phyloP scores from a whole-genome alignment of 169 alveolate genomes.

The Babesia gibsoni region DNA sequence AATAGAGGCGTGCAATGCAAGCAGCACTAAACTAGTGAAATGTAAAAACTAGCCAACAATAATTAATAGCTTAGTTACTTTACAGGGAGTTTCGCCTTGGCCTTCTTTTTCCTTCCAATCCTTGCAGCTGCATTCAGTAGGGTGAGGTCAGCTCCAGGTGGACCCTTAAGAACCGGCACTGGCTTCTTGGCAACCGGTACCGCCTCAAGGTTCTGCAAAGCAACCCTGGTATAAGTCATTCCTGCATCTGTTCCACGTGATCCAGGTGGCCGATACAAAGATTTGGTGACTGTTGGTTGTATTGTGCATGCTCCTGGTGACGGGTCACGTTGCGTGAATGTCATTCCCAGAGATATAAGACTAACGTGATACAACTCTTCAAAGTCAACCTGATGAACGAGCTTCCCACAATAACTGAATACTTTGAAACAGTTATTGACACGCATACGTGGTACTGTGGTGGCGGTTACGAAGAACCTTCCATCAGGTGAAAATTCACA shows the following conservation, averaged over 20 bases:
- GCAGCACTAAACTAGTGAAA: conserved; percentile 30
- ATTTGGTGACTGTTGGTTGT: conserved; percentile 37
- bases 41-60: not conserved
- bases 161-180: conserved; percentile 32
- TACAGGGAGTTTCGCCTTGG: conserved; percentile 1
- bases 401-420: conserved; percentile 73
- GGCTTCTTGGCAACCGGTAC: conserved; percentile 28
- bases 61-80: not conserved
- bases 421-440: conserved; percentile 86
- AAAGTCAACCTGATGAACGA: conserved; percentile 62
- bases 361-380: conserved; percentile 68
- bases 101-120: conserved; percentile 41
- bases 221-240: conserved; percentile 12
- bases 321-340: conserved; percentile 52
- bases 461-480: conserved; percentile 80
- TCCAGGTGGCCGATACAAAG: conserved; percentile 75
- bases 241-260: conserved; percentile 25
- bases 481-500: conserved; percentile 80
- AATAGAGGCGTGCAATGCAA: conserved; percentile 60
- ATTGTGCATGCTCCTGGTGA: conserved; percentile 54
- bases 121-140: conserved; percentile 52
- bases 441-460: conserved; percentile 85
- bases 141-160: conserved; percentile 64
- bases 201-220: conserved; percentile 30
- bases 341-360: conserved; percentile 35